These are phyloP conservation scores for Exophiala sp. DNA, from an alignment of 2,329 filamentous ascomycete species.

Conservation along the genomic window DNA sequence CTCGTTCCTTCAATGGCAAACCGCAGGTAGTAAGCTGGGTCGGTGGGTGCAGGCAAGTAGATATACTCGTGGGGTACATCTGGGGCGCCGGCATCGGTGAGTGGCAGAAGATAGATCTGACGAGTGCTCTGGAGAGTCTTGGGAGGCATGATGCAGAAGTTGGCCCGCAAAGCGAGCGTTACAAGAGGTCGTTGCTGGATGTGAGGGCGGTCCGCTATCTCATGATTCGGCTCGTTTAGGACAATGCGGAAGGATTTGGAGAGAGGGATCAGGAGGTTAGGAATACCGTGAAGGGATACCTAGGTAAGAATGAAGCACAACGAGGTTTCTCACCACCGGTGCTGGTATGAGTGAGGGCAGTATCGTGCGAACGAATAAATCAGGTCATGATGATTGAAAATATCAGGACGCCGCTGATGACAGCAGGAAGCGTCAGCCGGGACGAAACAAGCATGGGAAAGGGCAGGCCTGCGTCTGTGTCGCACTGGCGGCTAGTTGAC, in stretches of 20 bases:
- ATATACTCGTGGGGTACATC: constrained; percentile 86
- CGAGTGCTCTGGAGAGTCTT: constrained; percentile 26
- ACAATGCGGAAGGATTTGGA: constrained; percentile 1
- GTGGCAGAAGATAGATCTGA: constrained; percentile 76
- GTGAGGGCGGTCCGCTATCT: constrained; percentile 5
- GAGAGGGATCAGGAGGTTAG: not conserved
- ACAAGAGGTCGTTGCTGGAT: not conserved
- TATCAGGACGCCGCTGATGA: not conserved
- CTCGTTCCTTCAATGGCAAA: constrained; percentile 38
- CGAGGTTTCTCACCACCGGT: not conserved
- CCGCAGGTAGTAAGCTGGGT: constrained; percentile 56
- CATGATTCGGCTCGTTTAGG: constrained; percentile 11
- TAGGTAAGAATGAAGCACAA: constrained; percentile 2
- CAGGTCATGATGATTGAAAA: not conserved
- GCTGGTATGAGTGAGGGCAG: not conserved
- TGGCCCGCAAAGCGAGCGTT: not conserved
- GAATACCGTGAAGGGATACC: constrained; percentile 2
- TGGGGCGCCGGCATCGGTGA: constrained; percentile 89
- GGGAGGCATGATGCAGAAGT: constrained; percentile 22
- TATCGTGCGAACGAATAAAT: not conserved
- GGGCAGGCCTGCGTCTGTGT: too few relatives aligned
- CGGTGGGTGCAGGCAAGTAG: constrained; percentile 72
- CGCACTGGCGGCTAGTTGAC: too few relatives aligned
- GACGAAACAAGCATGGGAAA: constrained; percentile 5
- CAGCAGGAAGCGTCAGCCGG: not conserved